Evolutionary conservation across 2,329 filamentous ascomycete species (phyloP), one percentile per base, ranked within the genome.

Genomic region (Nigrograna mackinnonii): DNA sequence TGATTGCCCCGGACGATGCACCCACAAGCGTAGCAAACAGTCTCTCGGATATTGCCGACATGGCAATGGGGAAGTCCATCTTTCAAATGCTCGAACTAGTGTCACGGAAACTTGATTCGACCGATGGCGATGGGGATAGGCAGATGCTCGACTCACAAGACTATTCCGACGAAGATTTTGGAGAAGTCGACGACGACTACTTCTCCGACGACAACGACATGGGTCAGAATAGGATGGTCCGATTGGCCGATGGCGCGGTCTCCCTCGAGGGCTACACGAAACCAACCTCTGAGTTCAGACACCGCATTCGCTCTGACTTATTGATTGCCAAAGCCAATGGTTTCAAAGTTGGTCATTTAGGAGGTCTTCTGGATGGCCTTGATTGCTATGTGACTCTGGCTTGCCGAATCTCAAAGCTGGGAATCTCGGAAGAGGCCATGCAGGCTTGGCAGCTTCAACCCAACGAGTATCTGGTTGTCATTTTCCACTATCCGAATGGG

Each of bases 401-500:
- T 0, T 79, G 87, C 21, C 83, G 82, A 4, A 79, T 88, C 21
- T 73, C 78, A 4, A 87, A 86, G 54, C 78, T 96, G 1, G 83
- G 80, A 1, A 80, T 96, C 11, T 86, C 88, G 0, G 78, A 85
- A 26, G 87, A 91, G 57, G 84, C 83, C 1, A 79, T 89, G 66
- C 78, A 86, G 57, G 87, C 90, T 2, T 96, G 91, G 91, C 79
- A 85, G 46, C 64, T 96, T 9, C 68, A 79, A 12, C 68, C 75
- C 0, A 67, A 75, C 0, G 85, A 91, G 22, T 91, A 92, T 57
- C 66, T 95, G 28, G 79, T 92, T 4, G 73, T 95, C 4, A 72
- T 96, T 17, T 78, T 94, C 32, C 79, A 79, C 24, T 87, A 87
- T 50, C 69, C 75, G 0, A 64, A 67, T n/a, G 76, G 73, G 0